These are phyloP conservation scores for Hibiscus syriacus DNA, from an alignment of 345 rosid genomes.

Conservation along the genomic window DNA sequence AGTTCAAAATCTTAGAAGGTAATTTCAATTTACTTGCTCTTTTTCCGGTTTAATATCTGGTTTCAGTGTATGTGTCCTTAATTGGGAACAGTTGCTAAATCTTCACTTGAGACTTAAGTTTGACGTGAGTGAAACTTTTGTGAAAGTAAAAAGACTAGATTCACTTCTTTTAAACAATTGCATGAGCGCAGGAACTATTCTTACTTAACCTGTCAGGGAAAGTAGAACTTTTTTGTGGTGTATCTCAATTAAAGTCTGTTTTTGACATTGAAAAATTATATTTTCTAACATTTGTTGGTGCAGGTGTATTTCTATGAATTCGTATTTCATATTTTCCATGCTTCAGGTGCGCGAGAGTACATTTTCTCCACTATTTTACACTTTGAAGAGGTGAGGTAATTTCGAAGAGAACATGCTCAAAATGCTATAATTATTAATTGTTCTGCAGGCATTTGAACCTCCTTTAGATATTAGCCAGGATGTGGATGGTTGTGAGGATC, in stretches of 20 bases:
- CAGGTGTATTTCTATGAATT: constrained; percentile 83
- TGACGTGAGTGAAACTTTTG: background rate
- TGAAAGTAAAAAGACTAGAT: background rate
- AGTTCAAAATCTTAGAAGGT: constrained; percentile 68
- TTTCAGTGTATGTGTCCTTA: constrained; percentile 1
- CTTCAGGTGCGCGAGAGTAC: constrained; percentile 55
- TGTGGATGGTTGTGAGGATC: constrained; percentile 40
- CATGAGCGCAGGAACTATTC: background rate
- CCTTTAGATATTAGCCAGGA: constrained; percentile 90
- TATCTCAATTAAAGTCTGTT: background rate
- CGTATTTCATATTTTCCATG: constrained; percentile 74
- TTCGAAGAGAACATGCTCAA: constrained; percentile 8
- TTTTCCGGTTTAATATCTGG: background rate
- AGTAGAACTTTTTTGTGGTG: background rate
- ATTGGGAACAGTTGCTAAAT: background rate
- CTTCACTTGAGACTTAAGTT: background rate
- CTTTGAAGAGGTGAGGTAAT: background rate
- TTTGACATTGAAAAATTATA: background rate
- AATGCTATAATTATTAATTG: constrained; percentile 11
- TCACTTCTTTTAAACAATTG: background rate
- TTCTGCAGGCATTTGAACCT: constrained; percentile 91
- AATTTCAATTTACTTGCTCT: background rate
- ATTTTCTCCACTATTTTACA: constrained; percentile 8
- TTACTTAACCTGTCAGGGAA: background rate
- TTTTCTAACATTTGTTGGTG: constrained; percentile 20